These are phyloP conservation scores for Cyberlindnera maritima DNA, from an alignment of 805 yeast genomes.

Conservation along the genomic window DNA sequence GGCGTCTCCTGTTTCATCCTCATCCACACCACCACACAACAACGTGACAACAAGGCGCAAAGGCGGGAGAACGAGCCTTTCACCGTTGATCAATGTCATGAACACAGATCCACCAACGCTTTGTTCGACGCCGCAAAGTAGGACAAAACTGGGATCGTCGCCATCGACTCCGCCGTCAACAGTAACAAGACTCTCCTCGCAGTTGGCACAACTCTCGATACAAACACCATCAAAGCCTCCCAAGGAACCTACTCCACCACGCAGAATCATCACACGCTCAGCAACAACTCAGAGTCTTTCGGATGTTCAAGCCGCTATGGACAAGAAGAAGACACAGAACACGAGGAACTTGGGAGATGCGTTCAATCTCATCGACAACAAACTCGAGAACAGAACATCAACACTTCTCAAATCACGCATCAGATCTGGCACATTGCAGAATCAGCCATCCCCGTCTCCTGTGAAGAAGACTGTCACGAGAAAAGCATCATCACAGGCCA, in stretches of 20 bases:
- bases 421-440: not conserved
- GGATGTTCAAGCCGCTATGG: slow-evolving; percentile 2
- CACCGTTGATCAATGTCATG: slow-evolving; percentile 12
- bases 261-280: not conserved
- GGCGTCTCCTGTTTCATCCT: slow-evolving; percentile 13
- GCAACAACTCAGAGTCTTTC: not conserved
- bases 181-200: slow-evolving; percentile 16
- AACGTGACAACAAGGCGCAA: not conserved
- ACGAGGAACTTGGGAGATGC: not conserved
- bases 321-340: slow-evolving; percentile 4
- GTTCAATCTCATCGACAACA: not conserved
- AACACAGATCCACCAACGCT: slow-evolving; percentile 5
- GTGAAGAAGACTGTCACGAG: slow-evolving; percentile 2
- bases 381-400: slow-evolving; percentile 10
- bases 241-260: not conserved
- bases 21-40: not conserved
- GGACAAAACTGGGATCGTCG: not conserved
- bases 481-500: slow-evolving; percentile 9
- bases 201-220: slow-evolving; percentile 14
- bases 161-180: slow-evolving; percentile 18
- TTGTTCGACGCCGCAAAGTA: not conserved
- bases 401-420: slow-evolving; percentile 5
- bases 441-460: slow-evolving; percentile 3
- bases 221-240: slow-evolving; percentile 6
- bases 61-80: slow-evolving; percentile 8